A percentile compares a stretch with the other conserved stretches of the same genome.
Conservation (phyloP, 2,329 filamentous ascomycete species). For the Fusarium coicis region DNA sequence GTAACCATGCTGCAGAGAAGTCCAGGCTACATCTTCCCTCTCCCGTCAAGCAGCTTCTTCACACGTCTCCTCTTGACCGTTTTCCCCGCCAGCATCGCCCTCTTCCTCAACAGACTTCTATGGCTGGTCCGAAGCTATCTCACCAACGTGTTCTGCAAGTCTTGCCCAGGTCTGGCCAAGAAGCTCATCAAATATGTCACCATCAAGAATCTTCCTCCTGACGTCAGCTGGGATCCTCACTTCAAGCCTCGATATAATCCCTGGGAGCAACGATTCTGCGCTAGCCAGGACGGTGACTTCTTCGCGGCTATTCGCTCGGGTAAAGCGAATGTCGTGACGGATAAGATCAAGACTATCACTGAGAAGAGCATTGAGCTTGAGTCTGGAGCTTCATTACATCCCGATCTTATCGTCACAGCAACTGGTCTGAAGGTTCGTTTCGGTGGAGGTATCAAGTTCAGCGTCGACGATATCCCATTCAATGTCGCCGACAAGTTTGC, state of each 20-base stretch:
- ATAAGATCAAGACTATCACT: constrained; percentile 58
- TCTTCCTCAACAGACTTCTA: constrained; percentile 58
- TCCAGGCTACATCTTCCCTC: constrained; percentile 68
- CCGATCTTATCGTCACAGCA: constrained; percentile 73
- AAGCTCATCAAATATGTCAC: constrained; percentile 56
- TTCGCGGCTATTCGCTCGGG: constrained; percentile 53
- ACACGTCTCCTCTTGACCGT: constrained; percentile 50
- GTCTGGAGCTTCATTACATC: constrained; percentile 57
- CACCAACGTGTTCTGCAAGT: constrained; percentile 59
- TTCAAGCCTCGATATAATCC: constrained; percentile 66
- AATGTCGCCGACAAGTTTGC: constrained; percentile 58
- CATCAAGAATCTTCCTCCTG: constrained; percentile 57
- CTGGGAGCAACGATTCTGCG: constrained; percentile 76
- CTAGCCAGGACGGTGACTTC: constrained; percentile 60
- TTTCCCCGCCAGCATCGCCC: constrained; percentile 56
- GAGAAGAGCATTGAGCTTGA: constrained; percentile 55
- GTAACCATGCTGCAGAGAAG: constrained; percentile 78
- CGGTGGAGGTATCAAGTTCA: constrained; percentile 62
- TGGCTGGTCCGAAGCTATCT: constrained; percentile 57
- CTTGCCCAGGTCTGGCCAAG: constrained; percentile 59
- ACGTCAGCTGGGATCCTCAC: constrained; percentile 62
- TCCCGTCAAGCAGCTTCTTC: constrained; percentile 57
- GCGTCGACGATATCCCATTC: constrained; percentile 61
- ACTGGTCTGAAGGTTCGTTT: constrained; percentile 69
- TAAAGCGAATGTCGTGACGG: constrained; percentile 57